These are phyloP conservation scores for Fusarium temperatum DNA, from an alignment of 2,329 filamentous ascomycete genomes.

Conservation along the genomic window DNA sequence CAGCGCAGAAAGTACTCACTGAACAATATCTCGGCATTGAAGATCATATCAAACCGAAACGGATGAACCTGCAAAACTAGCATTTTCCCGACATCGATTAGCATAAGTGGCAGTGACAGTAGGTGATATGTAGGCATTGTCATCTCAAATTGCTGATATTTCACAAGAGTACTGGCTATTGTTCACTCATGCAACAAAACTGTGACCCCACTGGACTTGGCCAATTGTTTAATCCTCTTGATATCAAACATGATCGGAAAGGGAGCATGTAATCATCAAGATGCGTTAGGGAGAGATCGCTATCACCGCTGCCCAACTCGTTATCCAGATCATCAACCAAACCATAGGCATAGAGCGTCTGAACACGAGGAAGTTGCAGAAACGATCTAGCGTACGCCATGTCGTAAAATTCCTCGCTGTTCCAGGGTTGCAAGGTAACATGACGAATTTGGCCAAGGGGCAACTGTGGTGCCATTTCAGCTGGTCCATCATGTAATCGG, in stretches of 20 bases:
- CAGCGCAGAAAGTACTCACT: background rate
- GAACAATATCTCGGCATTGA: accelerated
- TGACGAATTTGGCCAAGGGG: background rate
- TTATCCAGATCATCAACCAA: background rate
- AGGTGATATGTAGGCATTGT: background rate
- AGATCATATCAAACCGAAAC: accelerated
- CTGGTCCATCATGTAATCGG: accelerated
- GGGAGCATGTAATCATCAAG: accelerated
- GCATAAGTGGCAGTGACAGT: no score
- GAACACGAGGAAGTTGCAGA: background rate
- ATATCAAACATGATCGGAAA: background rate
- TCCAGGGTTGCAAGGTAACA: background rate
- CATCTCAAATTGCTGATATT: accelerated
- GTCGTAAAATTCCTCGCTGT: background rate
- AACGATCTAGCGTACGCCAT: background rate
- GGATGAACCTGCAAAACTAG: accelerated
- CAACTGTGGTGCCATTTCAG: no score
- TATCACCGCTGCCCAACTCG: background rate
- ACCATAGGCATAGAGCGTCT: background rate
- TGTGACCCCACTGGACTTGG: accelerated
- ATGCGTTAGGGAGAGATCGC: background rate
- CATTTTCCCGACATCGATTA: accelerated
- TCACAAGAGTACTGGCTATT: accelerated
- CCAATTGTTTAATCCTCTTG: background rate
- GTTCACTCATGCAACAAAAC: background rate